Base-by-base conservation (phyloP, 176 grass and related monocot genomes). In the Echinochloa phyllopogon region DNA sequence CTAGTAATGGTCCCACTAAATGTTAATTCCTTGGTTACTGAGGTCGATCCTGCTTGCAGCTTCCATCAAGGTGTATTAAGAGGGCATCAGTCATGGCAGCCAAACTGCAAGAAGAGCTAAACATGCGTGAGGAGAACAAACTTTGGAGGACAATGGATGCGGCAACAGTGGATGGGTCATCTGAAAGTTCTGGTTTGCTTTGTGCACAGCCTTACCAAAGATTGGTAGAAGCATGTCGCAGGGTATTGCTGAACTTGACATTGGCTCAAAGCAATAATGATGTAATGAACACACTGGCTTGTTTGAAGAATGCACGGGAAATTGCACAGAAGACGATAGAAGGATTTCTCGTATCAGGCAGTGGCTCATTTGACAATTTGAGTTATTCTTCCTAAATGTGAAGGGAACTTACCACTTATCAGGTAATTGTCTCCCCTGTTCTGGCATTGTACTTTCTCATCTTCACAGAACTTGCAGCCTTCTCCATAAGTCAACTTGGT, bases 61-160 rank as follows among this genome's bases (percentile, higher is more conserved):
- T 98, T 82, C 93, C 95, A 16, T 75, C 83, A 76, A 90, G 79
- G 42, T 98, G 93, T 89, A 88, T 95, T 77, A 83, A 86, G 27
- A 76, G 83, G 36, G 95, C 95, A 55, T 87, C 79, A 4, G 75
- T 93, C 51, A 91, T 95, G 95, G 93, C 95, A 72, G 82, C 88
- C 61, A 93, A 88, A 82, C 69, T 98, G 33, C 92, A 98, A 90
- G 82, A 83, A 75, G 91, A 95, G 76, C 68, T 93, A 57, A 87
- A 49, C 15, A 29, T 25, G 57, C 79, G 53, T 9, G 77, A 76
- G 65, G 62, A 75, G 85, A 90, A 85, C 52, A 78, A 68, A 82
- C n/a, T 74, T 49, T 7, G 2, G 49, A 87, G 62, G 65, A 66
- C 27, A 42, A 72, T 18, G 18, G 21, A 81, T 37, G 24, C 24